Percentiles rank a stretch among this genome's conserved stretches.
These are phyloP conservation scores for Cynanchum wilfordii DNA, from an alignment of 257 asterid genomes.

Conservation along the genomic window DNA sequence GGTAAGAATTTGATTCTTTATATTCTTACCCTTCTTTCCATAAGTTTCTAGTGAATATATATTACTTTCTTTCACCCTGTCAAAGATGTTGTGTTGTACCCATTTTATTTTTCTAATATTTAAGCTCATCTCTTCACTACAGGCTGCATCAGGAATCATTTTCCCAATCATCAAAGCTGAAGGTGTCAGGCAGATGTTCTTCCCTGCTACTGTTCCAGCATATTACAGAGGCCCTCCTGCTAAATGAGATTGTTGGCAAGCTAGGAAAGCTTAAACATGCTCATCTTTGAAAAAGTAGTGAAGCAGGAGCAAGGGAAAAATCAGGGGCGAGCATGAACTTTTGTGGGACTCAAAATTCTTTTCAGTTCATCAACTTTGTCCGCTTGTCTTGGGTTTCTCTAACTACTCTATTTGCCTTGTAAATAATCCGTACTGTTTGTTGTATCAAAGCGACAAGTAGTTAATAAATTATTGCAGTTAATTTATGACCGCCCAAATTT, in stretches of 20 bases:
- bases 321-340: conserved; percentile 8
- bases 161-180: conserved; percentile 55
- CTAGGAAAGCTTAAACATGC: not conserved
- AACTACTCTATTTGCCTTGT: conserved; percentile 4
- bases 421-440: conserved; percentile 10
- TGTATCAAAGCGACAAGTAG: not conserved
- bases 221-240: conserved; percentile 41
- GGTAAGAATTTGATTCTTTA: conserved; percentile 20
- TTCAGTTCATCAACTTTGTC: conserved; percentile 1
- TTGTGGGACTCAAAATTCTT: conserved; percentile 14
- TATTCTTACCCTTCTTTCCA: not conserved
- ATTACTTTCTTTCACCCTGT: not conserved
- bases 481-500: not conserved
- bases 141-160: conserved; percentile 50
- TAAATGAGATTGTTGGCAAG: conserved; percentile 18
- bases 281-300: not conserved
- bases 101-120: conserved; percentile 1
- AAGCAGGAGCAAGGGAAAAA: not conserved
- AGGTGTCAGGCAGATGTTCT: conserved; percentile 58
- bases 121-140: conserved; percentile 16
- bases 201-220: conserved; percentile 50
- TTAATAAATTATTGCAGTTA: not conserved
- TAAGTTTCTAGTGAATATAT: not conserved
- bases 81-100: not conserved
- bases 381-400: not conserved